phyloP scores from a whole-genome alignment of 441 rosid genomes.

The Lepidium campestre region DNA sequence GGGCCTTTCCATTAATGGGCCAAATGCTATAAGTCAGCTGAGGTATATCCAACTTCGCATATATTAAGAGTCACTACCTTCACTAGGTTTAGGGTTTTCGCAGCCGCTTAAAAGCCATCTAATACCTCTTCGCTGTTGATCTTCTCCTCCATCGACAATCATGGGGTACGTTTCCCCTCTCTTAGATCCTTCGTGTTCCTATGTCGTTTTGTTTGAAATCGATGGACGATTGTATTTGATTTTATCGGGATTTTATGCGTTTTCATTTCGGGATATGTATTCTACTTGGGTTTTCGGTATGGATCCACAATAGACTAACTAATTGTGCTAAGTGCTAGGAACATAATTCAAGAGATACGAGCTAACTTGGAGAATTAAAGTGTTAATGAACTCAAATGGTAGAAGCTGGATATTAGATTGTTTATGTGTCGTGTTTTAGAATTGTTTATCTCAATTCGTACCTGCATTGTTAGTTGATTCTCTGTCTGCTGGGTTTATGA shows the following conservation, averaged over 20 bases:
- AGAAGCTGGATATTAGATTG: neutral
- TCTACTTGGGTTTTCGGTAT: neutral
- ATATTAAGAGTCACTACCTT: conserved; percentile 4
- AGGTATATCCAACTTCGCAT: neutral
- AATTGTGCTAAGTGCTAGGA: neutral
- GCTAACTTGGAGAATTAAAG: neutral
- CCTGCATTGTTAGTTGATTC: neutral
- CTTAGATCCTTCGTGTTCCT: neutral
- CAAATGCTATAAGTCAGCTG: neutral
- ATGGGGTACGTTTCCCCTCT: conserved; percentile 21
- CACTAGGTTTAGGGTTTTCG: conserved; percentile 20
- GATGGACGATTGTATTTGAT: neutral
- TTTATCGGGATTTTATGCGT: neutral
- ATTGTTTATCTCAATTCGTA: neutral
- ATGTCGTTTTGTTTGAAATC: neutral
- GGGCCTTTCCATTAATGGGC: conserved; percentile 1
- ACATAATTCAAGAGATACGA: neutral
- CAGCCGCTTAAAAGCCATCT: conserved; percentile 15
- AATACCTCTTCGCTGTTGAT: neutral
- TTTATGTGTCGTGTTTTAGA: too few species aligned
- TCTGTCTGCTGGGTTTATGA: neutral
- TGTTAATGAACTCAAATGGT: neutral
- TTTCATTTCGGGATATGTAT: neutral
- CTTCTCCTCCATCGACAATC: conserved; percentile 19
- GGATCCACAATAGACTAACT: neutral